Percentiles rank a stretch among this genome's conserved stretches.
Conservation (phyloP, 169 alveolate species). For the Plasmodium sp. region DNA sequence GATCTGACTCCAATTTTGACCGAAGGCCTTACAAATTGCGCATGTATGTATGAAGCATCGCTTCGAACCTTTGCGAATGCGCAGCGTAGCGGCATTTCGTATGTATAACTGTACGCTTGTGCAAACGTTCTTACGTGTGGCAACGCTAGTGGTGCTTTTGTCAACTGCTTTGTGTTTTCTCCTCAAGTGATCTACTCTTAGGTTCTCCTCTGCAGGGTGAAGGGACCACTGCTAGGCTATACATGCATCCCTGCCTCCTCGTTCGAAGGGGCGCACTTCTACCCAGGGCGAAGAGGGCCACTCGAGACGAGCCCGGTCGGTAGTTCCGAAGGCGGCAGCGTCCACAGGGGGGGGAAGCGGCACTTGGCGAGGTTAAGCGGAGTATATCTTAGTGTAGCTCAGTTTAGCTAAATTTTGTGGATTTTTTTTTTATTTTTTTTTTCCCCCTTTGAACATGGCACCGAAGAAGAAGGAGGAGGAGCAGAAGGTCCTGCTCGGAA, state of each 20-base stretch:
- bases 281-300: background rate
- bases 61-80: background rate
- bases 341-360: background rate
- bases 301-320: background rate
- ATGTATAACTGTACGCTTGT: background rate
- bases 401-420: no score
- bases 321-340: background rate
- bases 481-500: constrained; percentile 79
- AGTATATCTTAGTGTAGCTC: no score
- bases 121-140: background rate
- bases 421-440: background rate
- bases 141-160: background rate
- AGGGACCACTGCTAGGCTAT: background rate
- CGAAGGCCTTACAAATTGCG: background rate
- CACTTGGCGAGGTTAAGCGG: background rate
- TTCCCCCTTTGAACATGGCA: constrained; percentile 77
- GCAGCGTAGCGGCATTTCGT: background rate
- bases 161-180: background rate
- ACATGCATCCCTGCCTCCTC: background rate
- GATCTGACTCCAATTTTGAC: background rate
- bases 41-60: background rate
- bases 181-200: background rate
- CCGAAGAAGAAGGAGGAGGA: constrained; percentile 88
- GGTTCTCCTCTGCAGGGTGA: background rate
- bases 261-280: background rate